Conservation (phyloP, 345 rosid genomes). For the Dimocarpus longan region DNA sequence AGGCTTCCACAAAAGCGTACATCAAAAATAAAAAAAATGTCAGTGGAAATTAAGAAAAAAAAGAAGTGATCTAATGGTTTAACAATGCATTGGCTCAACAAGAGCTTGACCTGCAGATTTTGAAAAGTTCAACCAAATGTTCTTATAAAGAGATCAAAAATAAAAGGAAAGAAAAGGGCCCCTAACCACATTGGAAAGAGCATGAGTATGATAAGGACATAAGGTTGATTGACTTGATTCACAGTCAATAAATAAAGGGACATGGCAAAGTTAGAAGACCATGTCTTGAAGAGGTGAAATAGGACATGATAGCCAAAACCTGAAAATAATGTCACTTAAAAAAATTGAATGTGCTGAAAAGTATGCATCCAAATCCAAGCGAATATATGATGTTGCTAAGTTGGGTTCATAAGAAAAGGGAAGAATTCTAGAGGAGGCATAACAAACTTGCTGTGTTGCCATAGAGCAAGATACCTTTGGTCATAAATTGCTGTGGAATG, state of each 20-base stretch:
- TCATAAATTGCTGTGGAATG: not conserved
- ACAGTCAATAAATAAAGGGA: not conserved
- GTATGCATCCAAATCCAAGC: not conserved
- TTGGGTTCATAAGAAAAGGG: constrained; percentile 4
- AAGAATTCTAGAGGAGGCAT: not conserved
- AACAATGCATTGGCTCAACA: not conserved
- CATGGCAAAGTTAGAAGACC: not conserved
- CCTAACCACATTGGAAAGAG: not conserved
- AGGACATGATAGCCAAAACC: not conserved
- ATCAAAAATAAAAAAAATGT: constrained; percentile 4
- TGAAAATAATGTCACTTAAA: not conserved
- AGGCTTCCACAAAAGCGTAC: not conserved
- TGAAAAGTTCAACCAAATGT: not conserved
- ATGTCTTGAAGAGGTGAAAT: not conserved
- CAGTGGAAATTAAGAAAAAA: not conserved
- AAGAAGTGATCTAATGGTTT: not conserved
- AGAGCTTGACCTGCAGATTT: not conserved
- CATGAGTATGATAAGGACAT: not conserved
- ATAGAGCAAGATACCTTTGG: not conserved
- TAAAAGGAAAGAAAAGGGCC: not conserved
- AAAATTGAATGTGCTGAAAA: not conserved
- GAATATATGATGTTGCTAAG: not conserved
- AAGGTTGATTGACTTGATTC: not conserved
- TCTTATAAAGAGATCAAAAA: not conserved
- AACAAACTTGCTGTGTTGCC: not conserved